Evolutionary conservation across 257 asterid species (phyloP).

Genomic region (Verbena officinalis): DNA sequence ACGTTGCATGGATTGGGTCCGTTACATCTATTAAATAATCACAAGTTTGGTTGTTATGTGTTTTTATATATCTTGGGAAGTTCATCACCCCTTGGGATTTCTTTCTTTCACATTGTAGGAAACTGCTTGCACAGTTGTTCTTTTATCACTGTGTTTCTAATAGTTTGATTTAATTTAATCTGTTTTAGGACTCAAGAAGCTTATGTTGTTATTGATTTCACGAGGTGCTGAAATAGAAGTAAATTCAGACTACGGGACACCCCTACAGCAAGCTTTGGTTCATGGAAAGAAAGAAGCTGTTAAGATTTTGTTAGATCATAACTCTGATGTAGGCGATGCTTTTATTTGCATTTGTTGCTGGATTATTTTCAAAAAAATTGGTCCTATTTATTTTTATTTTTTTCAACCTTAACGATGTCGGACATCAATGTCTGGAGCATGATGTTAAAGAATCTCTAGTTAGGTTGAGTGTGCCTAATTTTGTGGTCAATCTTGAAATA

Average conservation of each 20-base stretch:
- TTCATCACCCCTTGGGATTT: neutral
- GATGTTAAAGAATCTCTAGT: neutral
- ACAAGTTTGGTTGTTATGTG: neutral
- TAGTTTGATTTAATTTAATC: neutral
- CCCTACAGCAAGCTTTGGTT: neutral
- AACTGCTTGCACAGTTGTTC: no score
- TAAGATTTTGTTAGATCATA: neutral
- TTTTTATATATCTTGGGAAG: neutral
- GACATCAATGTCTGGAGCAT: neutral
- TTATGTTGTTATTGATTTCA: conserved; percentile 1
- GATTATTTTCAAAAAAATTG: no score
- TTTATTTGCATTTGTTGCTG: neutral
- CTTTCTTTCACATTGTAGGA: neutral
- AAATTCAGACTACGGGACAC: neutral
- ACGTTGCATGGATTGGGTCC: no score
- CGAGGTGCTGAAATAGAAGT: conserved; percentile 16
- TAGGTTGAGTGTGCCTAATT: conserved; percentile 1
- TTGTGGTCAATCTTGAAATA: neutral
- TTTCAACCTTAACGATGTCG: no score
- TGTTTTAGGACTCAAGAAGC: neutral
- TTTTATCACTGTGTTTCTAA: neutral
- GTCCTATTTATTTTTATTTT: no score
- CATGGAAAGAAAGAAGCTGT: conserved; percentile 18
- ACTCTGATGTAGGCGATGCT: conserved; percentile 12
- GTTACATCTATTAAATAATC: neutral